Conservation (phyloP, 2,329 filamentous ascomycete species). For the Cladophialophora bantiana region DNA sequence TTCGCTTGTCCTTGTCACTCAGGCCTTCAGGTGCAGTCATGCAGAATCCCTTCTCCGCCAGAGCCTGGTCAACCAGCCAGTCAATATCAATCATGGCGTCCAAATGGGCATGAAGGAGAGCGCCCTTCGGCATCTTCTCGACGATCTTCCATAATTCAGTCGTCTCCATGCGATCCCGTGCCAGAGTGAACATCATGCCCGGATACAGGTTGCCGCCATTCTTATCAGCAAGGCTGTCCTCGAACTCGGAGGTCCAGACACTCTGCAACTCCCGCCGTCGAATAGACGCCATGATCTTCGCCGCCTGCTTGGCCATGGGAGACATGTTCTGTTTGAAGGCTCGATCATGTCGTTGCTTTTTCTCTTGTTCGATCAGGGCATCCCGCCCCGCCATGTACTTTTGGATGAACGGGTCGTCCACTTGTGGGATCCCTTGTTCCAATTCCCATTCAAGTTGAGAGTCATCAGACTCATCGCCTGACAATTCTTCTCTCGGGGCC, state of each 20-base stretch:
- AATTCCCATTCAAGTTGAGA: conserved; percentile 44
- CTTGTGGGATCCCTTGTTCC: conserved; percentile 55
- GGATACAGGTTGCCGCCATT: conserved; percentile 73
- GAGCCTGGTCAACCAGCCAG: conserved; percentile 74
- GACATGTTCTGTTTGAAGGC: conserved; percentile 77
- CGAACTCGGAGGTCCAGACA: conserved; percentile 77
- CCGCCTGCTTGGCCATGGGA: conserved; percentile 77
- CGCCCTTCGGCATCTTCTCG: conserved; percentile 85
- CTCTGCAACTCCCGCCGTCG: conserved; percentile 76
- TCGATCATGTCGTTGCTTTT: conserved; percentile 78
- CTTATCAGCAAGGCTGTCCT: conserved; percentile 71
- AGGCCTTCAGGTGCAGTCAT: conserved; percentile 37
- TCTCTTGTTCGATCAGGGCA: conserved; percentile 79
- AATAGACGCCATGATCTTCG: conserved; percentile 79
- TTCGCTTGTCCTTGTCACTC: conserved; percentile 33
- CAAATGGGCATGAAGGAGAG: conserved; percentile 83
- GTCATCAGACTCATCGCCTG: conserved; percentile 34
- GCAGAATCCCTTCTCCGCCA: conserved; percentile 54
- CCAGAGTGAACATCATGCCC: conserved; percentile 91
- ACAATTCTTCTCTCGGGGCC: conserved; percentile 22
- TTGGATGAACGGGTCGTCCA: conserved; percentile 77
- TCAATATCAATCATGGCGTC: conserved; percentile 91
- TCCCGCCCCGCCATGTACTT: conserved; percentile 80
- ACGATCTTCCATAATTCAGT: conserved; percentile 88
- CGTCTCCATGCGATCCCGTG: conserved; percentile 82